Evolutionary conservation across 129 eudicot species (phyloP).

Genomic region (Dittrichia graveolens): DNA sequence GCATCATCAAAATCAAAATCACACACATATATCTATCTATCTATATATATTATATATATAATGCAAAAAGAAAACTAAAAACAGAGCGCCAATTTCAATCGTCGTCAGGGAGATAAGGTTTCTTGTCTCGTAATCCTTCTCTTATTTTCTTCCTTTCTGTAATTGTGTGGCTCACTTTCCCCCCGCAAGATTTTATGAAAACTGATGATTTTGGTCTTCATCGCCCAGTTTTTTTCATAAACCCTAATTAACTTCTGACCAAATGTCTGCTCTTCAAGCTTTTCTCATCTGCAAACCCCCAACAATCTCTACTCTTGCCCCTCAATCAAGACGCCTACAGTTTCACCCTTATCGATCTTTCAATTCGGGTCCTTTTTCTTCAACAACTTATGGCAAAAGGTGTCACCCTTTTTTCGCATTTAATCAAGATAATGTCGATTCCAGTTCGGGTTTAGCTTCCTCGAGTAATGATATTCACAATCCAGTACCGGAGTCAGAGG

Average conservation of each 20-base stretch:
- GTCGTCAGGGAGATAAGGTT: slow-evolving; percentile 57
- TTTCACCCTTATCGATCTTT: slow-evolving; percentile 8
- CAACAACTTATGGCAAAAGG: slow-evolving; percentile 22
- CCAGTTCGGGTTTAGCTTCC: slow-evolving; percentile 31
- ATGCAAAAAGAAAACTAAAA: neutral
- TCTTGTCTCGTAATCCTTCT: neutral
- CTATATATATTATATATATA: too few species aligned
- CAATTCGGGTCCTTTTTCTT: neutral
- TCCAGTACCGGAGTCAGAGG: slow-evolving; percentile 18
- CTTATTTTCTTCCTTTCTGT: neutral
- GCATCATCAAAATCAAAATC: too few species aligned
- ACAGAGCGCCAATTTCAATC: slow-evolving; percentile 54
- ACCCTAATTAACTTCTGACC: slow-evolving; percentile 38
- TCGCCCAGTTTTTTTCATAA: slow-evolving; percentile 20
- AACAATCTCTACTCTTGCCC: slow-evolving; percentile 5
- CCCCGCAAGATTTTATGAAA: slow-evolving; percentile 2
- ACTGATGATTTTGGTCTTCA: neutral
- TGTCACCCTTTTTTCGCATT: slow-evolving; percentile 42
- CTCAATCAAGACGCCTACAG: slow-evolving; percentile 28
- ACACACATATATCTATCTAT: too few species aligned
- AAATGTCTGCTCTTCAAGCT: slow-evolving; percentile 70
- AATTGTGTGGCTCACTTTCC: slow-evolving; percentile 28
- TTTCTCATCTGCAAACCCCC: slow-evolving; percentile 56
- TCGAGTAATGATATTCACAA: slow-evolving; percentile 14
- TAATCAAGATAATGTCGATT: slow-evolving; percentile 48